These are phyloP conservation scores for Pythium chondricola DNA, from an alignment of 352 stramenopile species.

Conservation along the genomic window DNA sequence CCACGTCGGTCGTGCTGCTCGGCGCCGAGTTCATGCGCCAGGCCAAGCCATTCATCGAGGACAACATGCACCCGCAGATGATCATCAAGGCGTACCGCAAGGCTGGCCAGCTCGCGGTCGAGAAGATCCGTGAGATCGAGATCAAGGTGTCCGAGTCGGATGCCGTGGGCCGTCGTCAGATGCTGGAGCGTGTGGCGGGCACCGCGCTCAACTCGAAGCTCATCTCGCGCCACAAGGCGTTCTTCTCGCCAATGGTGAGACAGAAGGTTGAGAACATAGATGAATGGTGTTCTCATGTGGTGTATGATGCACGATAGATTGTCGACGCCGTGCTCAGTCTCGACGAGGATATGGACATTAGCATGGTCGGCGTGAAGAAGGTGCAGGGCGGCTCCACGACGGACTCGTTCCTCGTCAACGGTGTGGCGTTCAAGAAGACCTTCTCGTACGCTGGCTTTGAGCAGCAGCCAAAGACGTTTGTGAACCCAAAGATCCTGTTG, in stretches of 20 bases:
- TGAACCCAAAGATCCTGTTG: constrained; percentile 95
- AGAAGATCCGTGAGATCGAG: constrained; percentile 83
- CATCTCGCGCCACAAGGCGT: constrained; percentile 94
- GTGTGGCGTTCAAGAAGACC: constrained; percentile 99
- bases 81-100: constrained; percentile 87
- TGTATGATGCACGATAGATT: constrained; percentile 45
- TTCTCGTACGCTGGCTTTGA: constrained; percentile 99
- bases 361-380: constrained; percentile 97
- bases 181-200: constrained; percentile 90
- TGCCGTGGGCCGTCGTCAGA: constrained; percentile 67
- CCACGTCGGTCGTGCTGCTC: constrained; percentile 96
- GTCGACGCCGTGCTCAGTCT: constrained; percentile 94
- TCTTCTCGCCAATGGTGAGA: constrained; percentile 99
- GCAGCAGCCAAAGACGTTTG: constrained; percentile 98
- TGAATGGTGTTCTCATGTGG: neutral
- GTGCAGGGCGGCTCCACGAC: constrained; percentile 96
- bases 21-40: constrained; percentile 96
- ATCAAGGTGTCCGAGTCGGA: constrained; percentile 80
- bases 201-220: constrained; percentile 99
- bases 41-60: constrained; percentile 97
- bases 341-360: constrained; percentile 82
- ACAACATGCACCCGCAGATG: constrained; percentile 94
- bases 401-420: constrained; percentile 96
- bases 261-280: no score
- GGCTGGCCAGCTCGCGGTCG: constrained; percentile 73